Evolutionary conservation across 1,284 basidiomycete genomes (phyloP).

Genomic region (Marasmius fiardii): DNA sequence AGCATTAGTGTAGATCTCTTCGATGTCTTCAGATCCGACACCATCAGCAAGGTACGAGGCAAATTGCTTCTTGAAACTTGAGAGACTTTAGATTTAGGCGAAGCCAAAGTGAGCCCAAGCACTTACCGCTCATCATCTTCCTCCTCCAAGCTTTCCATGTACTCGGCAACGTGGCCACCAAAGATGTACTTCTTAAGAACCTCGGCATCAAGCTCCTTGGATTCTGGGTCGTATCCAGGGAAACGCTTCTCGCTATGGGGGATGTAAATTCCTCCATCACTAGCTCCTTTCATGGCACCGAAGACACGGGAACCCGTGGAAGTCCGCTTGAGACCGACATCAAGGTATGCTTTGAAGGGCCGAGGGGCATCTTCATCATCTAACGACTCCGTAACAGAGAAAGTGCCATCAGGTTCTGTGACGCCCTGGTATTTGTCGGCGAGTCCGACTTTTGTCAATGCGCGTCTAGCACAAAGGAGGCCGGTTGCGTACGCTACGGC

Average conservation of each 20-base stretch:
- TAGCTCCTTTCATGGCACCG: constrained; percentile 98
- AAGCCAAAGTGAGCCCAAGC: not conserved
- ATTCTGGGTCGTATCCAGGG: constrained; percentile 96
- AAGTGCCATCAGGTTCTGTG: constrained; percentile 86
- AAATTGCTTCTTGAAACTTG: constrained; percentile 98
- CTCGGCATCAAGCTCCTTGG: constrained; percentile 94
- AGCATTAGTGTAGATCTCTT: constrained; percentile 92
- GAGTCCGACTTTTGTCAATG: constrained; percentile 92
- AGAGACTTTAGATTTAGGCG: not conserved
- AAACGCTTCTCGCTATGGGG: constrained; percentile 99
- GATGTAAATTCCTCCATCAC: constrained; percentile 97
- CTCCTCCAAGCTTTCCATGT: constrained; percentile 99
- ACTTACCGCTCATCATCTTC: constrained; percentile 94
- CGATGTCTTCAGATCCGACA: constrained; percentile 94
- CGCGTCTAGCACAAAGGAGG: constrained; percentile 93
- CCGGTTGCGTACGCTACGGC: constrained; percentile 92
- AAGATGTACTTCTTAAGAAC: constrained; percentile 97
- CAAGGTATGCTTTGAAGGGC: constrained; percentile 98
- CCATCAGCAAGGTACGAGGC: constrained; percentile 93
- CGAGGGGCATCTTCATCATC: constrained; percentile 93
- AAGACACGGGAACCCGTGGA: constrained; percentile 98
- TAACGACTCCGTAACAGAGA: constrained; percentile 79
- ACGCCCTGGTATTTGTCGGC: constrained; percentile 99
- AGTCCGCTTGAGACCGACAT: constrained; percentile 97
- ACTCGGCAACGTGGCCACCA: constrained; percentile 98